Conservation (phyloP, 768 basidiomycete genomes). For the Termitomyces sp. region DNA sequence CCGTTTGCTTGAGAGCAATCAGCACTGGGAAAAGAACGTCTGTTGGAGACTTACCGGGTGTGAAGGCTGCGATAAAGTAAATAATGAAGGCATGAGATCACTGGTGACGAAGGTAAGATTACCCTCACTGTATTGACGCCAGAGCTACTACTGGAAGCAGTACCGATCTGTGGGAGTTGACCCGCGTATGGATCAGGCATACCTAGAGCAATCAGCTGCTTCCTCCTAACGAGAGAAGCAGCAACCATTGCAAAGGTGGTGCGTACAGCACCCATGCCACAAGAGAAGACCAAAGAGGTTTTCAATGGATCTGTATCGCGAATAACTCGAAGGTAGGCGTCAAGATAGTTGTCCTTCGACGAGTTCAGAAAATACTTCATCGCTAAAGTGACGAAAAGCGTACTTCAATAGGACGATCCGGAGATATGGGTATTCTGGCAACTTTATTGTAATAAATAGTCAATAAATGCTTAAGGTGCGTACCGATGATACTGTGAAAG, state of each 20-base stretch:
- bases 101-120: neutral
- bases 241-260: conserved; percentile 99
- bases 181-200: conserved; percentile 75
- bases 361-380: neutral
- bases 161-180: conserved; percentile 28
- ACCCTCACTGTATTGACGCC: conserved; percentile 48
- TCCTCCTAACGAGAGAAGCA: conserved; percentile 81
- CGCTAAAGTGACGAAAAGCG: neutral
- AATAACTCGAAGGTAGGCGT: conserved; percentile 86
- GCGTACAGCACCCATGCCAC: conserved; percentile 95
- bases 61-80: conserved; percentile 19
- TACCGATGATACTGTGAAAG: conserved; percentile 72
- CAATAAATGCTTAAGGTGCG: neutral
- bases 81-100: neutral
- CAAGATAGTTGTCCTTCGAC: conserved; percentile 86
- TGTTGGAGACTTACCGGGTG: conserved; percentile 18
- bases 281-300: conserved; percentile 89
- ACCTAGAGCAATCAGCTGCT: conserved; percentile 64
- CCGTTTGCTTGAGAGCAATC: conserved; percentile 41
- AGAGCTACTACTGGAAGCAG: conserved; percentile 29
- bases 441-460: neutral
- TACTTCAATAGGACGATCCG: conserved; percentile 88
- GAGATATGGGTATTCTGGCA: conserved; percentile 87
- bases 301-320: conserved; percentile 73
- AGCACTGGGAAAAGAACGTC: neutral